These are phyloP conservation scores for Fomitopsis schrenkii DNA, from an alignment of 1,284 basidiomycete species.

Conservation along the genomic window DNA sequence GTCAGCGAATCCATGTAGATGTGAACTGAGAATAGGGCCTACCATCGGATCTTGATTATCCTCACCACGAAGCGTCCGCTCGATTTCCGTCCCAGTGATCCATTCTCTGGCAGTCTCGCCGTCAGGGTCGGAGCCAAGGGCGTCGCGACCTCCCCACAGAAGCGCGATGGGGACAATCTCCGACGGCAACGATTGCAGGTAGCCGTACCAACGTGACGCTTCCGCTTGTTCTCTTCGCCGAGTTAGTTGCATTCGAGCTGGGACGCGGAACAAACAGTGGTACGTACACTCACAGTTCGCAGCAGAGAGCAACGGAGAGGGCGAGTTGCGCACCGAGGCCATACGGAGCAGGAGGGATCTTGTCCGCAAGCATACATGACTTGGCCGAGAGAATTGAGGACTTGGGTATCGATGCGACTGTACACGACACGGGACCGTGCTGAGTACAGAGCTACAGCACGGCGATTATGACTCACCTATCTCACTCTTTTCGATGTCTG, in stretches of 20 bases:
- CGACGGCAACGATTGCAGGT: conserved; percentile 61
- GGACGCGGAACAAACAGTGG: not conserved
- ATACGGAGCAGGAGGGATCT: conserved; percentile 41
- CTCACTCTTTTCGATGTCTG: not conserved
- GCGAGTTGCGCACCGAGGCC: conserved; percentile 56
- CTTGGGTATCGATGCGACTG: conserved; percentile 69
- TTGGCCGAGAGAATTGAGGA: conserved; percentile 57
- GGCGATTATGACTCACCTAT: not conserved
- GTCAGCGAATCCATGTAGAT: too few relatives aligned
- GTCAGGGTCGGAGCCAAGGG: conserved; percentile 16
- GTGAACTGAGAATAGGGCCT: conserved; percentile 1
- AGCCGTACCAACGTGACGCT: conserved; percentile 60
- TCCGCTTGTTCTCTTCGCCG: conserved; percentile 24
- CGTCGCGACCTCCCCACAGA: conserved; percentile 49
- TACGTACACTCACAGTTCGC: conserved; percentile 51
- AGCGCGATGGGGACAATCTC: conserved; percentile 53
- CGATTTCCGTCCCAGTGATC: conserved; percentile 24
- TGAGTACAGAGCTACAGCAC: not conserved
- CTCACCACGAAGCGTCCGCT: conserved; percentile 17
- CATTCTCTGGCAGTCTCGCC: conserved; percentile 29
- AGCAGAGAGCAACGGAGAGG: conserved; percentile 58
- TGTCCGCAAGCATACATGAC: conserved; percentile 38
- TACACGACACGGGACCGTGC: not conserved
- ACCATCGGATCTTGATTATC: conserved; percentile 16
- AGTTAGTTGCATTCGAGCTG: not conserved